A percentile compares a stretch with the other conserved stretches of the same genome.
Evolutionary conservation across 83 land plant species (phyloP).

Genomic region (Thuja plicata): DNA sequence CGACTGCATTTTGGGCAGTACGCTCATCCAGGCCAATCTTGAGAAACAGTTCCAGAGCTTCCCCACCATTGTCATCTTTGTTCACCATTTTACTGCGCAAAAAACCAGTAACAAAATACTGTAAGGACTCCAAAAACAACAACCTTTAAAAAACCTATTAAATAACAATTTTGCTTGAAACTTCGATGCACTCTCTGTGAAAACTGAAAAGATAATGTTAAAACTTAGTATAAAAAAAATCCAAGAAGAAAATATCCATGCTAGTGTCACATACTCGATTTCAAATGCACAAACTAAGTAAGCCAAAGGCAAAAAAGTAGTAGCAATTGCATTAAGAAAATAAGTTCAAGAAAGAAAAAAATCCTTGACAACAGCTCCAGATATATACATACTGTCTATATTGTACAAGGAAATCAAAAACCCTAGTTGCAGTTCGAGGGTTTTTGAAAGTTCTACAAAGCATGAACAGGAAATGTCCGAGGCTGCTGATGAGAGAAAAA

Average conservation of each 20-base stretch:
- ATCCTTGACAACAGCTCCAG: not conserved
- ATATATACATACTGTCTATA: not conserved
- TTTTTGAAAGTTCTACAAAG: not conserved
- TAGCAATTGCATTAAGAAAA: too few species aligned
- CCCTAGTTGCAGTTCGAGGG: not conserved
- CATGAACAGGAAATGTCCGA: not conserved
- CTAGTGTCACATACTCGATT: not conserved
- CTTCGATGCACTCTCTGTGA: not conserved
- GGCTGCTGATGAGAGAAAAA: not conserved
- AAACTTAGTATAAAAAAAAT: not conserved
- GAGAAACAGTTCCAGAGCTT: constrained; percentile 54
- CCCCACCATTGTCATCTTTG: constrained; percentile 26
- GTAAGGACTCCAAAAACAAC: not conserved
- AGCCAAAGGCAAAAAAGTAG: not conserved
- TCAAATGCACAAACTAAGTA: not conserved
- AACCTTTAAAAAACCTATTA: not conserved
- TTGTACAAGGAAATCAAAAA: not conserved
- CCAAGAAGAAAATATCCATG: not conserved
- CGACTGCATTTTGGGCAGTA: constrained; percentile 89
- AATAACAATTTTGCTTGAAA: not conserved
- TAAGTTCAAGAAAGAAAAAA: not conserved
- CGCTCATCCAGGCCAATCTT: constrained; percentile 81
- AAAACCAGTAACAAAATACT: not conserved
- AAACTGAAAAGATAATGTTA: not conserved
- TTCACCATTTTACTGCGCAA: constrained; percentile 16